phyloP scores from a whole-genome alignment of 139 green algal genomes.

The Chlamydomonas incerta region DNA sequence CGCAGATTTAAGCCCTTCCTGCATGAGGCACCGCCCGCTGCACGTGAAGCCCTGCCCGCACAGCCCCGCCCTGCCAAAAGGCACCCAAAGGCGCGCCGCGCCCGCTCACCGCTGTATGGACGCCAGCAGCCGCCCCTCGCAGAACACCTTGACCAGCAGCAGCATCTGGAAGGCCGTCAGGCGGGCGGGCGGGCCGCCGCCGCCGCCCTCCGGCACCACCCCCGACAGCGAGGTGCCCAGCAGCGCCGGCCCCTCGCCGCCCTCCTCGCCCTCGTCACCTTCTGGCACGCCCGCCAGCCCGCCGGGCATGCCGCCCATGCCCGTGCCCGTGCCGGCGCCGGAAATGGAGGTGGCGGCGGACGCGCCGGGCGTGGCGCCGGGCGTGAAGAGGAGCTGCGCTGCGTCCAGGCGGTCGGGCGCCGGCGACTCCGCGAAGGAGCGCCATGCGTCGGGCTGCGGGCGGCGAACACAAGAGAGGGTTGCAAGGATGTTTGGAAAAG shows the following conservation, averaged over 20 bases:
- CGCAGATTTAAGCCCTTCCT: too few relatives aligned
- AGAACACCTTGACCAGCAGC: conserved; percentile 59
- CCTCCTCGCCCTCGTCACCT: not conserved
- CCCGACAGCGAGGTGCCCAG: not conserved
- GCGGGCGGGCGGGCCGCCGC: not conserved
- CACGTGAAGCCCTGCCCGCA: too few relatives aligned
- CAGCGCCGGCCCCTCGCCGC: too few relatives aligned
- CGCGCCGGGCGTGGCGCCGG: not conserved
- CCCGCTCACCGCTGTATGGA: conserved; percentile 39
- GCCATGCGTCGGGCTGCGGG: conserved; percentile 33
- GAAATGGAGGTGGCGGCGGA: not conserved
- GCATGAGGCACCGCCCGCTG: too few relatives aligned
- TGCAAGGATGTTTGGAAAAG: too few relatives aligned
- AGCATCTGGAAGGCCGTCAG: conserved; percentile 51
- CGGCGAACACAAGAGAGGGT: too few relatives aligned
- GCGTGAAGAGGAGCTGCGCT: not conserved
- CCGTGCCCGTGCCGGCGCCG: not conserved
- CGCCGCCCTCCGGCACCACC: not conserved
- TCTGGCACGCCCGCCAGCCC: not conserved
- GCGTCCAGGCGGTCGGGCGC: not conserved
- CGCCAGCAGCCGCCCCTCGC: conserved; percentile 51
- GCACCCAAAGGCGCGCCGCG: not conserved
- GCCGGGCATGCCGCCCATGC: not conserved
- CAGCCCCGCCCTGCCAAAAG: not conserved
- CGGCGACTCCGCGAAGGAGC: conserved; percentile 8